Conservation (phyloP, 768 basidiomycete species). For the Amanita subjunquillea region DNA sequence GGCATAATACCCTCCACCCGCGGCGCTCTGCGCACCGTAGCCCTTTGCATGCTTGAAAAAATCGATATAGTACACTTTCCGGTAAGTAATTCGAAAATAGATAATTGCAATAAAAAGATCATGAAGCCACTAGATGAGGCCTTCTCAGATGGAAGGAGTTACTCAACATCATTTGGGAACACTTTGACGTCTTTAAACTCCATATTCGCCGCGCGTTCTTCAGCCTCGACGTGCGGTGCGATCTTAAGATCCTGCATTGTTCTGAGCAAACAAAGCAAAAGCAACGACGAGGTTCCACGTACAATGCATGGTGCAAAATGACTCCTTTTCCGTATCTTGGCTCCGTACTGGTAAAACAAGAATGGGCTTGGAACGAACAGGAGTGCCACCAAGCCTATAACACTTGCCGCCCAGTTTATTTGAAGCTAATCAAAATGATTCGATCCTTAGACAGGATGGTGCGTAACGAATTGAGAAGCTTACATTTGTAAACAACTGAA, state of each 20-base stretch:
- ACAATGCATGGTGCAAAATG: constrained; percentile 47
- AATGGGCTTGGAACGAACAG: constrained; percentile 56
- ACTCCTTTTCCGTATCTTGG: constrained; percentile 43
- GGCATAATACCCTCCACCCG: too few relatives aligned
- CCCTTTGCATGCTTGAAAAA: too few relatives aligned
- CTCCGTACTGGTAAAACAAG: constrained; percentile 61
- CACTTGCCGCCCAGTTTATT: constrained; percentile 38
- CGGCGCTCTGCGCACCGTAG: too few relatives aligned
- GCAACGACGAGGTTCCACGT: constrained; percentile 8
- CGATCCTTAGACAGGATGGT: not conserved
- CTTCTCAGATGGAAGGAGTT: too few relatives aligned
- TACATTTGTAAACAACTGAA: constrained; percentile 50
- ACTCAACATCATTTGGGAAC: too few relatives aligned
- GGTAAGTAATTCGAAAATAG: too few relatives aligned
- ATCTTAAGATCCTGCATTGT: constrained; percentile 28
- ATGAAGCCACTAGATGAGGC: too few relatives aligned
- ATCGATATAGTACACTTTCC: too few relatives aligned
- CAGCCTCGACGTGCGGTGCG: constrained; percentile 24
- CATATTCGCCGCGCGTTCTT: constrained; percentile 7
- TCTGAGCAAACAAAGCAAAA: not conserved
- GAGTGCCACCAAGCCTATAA: constrained; percentile 49
- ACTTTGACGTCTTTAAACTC: too few relatives aligned
- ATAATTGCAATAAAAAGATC: too few relatives aligned
- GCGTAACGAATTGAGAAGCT: constrained; percentile 21
- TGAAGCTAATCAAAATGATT: constrained; percentile 26